Conservation (phyloP, 345 rosid species). For the Raphanus sativus region DNA sequence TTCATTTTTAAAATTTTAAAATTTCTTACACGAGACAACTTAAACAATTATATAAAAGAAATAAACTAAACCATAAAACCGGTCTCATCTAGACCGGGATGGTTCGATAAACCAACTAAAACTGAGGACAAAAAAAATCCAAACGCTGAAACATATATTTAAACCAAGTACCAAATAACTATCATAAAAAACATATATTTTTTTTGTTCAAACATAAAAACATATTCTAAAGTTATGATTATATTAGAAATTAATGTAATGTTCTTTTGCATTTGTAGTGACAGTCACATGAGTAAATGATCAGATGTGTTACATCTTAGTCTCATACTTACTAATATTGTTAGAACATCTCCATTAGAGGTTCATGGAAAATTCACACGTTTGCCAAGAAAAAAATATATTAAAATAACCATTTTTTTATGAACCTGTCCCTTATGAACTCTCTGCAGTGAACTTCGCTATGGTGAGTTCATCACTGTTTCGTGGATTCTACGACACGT, state of each 20-base stretch:
- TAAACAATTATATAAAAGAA: background rate
- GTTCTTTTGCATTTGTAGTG: background rate
- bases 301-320: too few relatives aligned
- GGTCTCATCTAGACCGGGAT: background rate
- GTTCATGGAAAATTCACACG: too few relatives aligned
- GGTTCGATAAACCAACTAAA: background rate
- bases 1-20: background rate
- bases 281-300: background rate
- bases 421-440: too few relatives aligned
- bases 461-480: too few relatives aligned
- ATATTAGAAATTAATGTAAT: background rate
- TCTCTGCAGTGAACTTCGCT: too few relatives aligned
- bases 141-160: background rate
- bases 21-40: background rate
- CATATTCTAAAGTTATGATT: background rate
- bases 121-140: background rate
- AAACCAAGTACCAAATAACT: background rate
- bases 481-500: too few relatives aligned
- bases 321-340: too few relatives aligned
- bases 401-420: too few relatives aligned
- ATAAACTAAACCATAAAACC: background rate
- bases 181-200: background rate
- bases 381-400: too few relatives aligned
- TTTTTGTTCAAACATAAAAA: background rate
- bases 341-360: too few relatives aligned